Conservation (phyloP, 2,329 filamentous ascomycete genomes). For the Teratosphaeria viscida region DNA sequence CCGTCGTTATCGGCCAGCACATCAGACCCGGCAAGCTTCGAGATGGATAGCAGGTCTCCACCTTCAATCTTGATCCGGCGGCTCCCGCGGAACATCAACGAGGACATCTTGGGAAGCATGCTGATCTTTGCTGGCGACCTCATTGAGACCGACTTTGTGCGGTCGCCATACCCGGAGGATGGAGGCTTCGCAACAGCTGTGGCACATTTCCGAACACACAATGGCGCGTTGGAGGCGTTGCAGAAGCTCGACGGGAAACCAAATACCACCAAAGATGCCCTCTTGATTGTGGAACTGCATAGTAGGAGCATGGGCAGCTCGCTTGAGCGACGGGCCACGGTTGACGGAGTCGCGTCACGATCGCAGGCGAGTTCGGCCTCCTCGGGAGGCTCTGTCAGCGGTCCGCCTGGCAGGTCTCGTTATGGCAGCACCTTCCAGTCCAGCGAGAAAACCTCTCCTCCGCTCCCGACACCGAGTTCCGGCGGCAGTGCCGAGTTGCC, state of each 20-base stretch:
- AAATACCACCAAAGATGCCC: constrained; percentile 50
- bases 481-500: constrained; percentile 48
- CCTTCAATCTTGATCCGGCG: constrained; percentile 47
- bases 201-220: constrained; percentile 47
- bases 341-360: constrained; percentile 37
- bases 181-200: constrained; percentile 47
- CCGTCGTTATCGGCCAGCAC: constrained; percentile 12
- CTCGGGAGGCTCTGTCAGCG: constrained; percentile 35
- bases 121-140: constrained; percentile 56
- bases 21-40: constrained; percentile 15
- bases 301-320: constrained; percentile 11
- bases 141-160: constrained; percentile 47
- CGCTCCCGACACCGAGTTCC: constrained; percentile 36
- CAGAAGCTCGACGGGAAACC: constrained; percentile 51
- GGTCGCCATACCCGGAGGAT: constrained; percentile 46
- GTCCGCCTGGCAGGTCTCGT: constrained; percentile 32
- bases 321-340: constrained; percentile 39
- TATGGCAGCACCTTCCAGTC: constrained; percentile 54
- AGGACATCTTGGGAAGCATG: constrained; percentile 51
- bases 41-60: constrained; percentile 9
- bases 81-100: constrained; percentile 47
- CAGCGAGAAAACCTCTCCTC: constrained; percentile 52
- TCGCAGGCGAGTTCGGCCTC: constrained; percentile 36
- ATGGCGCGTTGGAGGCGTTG: constrained; percentile 50
- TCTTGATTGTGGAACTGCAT: constrained; percentile 49